Conservation (phyloP, 2,329 filamentous ascomycete genomes). For the Chrysosporium keratinophilum region DNA sequence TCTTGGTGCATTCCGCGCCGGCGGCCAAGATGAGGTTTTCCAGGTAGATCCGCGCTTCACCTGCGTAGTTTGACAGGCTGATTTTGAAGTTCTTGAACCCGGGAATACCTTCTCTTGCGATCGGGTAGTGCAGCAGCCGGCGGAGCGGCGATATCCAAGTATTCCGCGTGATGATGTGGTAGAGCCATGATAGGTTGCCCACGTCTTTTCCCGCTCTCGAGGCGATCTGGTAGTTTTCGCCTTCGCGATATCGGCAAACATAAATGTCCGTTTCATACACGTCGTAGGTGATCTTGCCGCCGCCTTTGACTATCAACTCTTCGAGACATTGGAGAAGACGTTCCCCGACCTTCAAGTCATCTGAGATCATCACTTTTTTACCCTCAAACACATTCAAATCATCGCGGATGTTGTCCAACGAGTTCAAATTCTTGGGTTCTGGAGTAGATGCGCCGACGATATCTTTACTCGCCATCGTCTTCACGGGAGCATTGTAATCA, state of each 20-base stretch:
- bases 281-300: constrained; percentile 56
- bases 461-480: constrained; percentile 48
- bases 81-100: constrained; percentile 70
- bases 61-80: constrained; percentile 91
- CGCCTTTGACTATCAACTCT: constrained; percentile 59
- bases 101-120: constrained; percentile 64
- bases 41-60: constrained; percentile 83
- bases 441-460: constrained; percentile 58
- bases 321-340: constrained; percentile 58
- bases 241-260: constrained; percentile 78
- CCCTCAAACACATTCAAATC: constrained; percentile 64
- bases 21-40: constrained; percentile 80
- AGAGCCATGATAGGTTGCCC: constrained; percentile 88
- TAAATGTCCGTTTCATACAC: constrained; percentile 69
- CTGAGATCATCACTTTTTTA: constrained; percentile 65
- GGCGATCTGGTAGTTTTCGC: constrained; percentile 64
- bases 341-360: constrained; percentile 60
- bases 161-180: constrained; percentile 79
- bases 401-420: constrained; percentile 30
- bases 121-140: constrained; percentile 79
- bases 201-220: constrained; percentile 70
- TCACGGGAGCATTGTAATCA: constrained; percentile 46
- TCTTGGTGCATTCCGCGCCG: constrained; percentile 85
- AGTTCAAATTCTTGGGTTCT: constrained; percentile 34
- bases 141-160: constrained; percentile 77